Evolutionary conservation across 2,329 filamentous ascomycete genomes (phyloP).

Genomic region (Pleochaeta shiraiana): DNA sequence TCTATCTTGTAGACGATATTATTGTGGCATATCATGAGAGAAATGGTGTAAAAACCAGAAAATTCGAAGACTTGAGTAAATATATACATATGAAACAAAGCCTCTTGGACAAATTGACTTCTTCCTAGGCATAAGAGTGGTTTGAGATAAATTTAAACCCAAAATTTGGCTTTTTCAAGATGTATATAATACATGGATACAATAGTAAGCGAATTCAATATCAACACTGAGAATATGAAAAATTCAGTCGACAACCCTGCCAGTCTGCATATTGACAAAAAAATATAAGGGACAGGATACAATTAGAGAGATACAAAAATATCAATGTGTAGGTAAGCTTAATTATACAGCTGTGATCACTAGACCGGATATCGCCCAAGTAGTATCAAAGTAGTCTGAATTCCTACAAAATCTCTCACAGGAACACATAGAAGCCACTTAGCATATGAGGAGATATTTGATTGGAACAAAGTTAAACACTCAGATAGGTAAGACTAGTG

Average conservation of each 20-base stretch:
- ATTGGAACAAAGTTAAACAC: not conserved
- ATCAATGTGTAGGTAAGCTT: not conserved
- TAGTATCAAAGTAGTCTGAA: not conserved
- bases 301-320: not conserved
- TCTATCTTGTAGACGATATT: not conserved
- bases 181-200: not conserved
- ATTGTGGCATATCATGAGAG: not conserved
- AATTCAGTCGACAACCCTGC: too few relatives aligned
- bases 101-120: not conserved
- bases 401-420: not conserved
- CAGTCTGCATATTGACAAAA: too few relatives aligned
- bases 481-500: too few relatives aligned
- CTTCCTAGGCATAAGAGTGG: not conserved
- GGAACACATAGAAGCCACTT: not conserved
- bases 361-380: not conserved
- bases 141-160: not conserved
- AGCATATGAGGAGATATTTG: not conserved
- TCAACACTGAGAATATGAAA: not conserved
- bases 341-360: not conserved
- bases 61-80: not conserved
- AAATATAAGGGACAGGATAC: not conserved
- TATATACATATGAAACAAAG: not conserved
- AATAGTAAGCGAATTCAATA: not conserved
- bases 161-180: not conserved
- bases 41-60: not conserved